Evolutionary conservation across 805 yeast species (phyloP).

Genomic region (Teunomyces kruisii): DNA sequence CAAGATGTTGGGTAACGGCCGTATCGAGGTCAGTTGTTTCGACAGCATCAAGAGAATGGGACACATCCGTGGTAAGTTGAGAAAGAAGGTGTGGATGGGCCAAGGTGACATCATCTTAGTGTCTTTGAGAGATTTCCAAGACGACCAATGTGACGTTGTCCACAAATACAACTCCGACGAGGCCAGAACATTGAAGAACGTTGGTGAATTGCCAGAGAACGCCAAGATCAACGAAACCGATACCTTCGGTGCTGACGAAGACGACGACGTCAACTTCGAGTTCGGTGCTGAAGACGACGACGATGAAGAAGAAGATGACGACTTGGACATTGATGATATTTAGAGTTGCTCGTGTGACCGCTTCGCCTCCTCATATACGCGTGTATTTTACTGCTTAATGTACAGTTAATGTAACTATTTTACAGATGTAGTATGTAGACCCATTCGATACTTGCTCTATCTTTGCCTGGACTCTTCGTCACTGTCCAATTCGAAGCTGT

Average conservation of each 20-base stretch:
- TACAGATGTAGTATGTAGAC: conserved; percentile 1
- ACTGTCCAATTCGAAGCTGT: conserved; percentile 53
- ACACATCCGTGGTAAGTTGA: conserved; percentile 96
- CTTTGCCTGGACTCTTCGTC: conserved; percentile 33
- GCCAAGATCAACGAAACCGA: conserved; percentile 98
- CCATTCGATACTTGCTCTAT: background rate
- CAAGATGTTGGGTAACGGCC: conserved; percentile 97
- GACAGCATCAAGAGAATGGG: conserved; percentile 94
- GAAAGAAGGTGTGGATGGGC: conserved; percentile 99
- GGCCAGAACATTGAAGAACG: conserved; percentile 92
- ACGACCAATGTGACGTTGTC: conserved; percentile 96
- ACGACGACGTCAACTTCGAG: conserved; percentile 96
- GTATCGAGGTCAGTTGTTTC: conserved; percentile 93
- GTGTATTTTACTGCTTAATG: conserved; percentile 4
- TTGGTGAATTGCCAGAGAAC: conserved; percentile 95
- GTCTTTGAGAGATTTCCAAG: conserved; percentile 97
- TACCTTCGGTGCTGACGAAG: conserved; percentile 94
- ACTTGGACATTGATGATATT: conserved; percentile 92
- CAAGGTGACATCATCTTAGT: conserved; percentile 97
- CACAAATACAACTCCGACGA: conserved; percentile 96
- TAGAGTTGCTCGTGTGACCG: conserved; percentile 33
- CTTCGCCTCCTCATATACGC: background rate
- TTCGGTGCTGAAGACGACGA: conserved; percentile 91
- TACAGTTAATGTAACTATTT: conserved; percentile 3
- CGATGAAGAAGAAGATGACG: conserved; percentile 67